Conservation (phyloP, 345 rosid genomes). For the Turritis glabra region DNA sequence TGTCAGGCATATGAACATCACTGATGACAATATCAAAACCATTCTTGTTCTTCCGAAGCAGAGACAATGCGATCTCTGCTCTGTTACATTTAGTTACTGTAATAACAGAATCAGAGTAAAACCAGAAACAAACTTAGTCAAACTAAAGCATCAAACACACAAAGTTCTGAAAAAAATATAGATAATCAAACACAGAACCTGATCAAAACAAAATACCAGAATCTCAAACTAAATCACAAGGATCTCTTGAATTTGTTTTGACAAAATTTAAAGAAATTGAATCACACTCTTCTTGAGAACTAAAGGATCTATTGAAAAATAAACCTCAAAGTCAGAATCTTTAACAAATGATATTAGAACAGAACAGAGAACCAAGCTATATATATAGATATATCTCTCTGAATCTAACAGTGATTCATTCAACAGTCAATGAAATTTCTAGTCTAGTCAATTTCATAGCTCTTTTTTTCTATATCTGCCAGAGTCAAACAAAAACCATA, state of each 20-base stretch:
- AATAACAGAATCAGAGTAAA: constrained; percentile 29
- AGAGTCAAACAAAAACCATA: constrained; percentile 26
- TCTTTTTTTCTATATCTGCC: background rate
- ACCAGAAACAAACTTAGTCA: background rate
- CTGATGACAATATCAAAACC: constrained; percentile 76
- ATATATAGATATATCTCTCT: background rate
- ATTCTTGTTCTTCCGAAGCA: constrained; percentile 50
- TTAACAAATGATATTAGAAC: background rate
- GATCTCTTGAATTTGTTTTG: background rate
- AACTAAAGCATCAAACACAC: background rate
- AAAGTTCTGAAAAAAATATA: background rate
- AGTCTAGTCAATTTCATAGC: constrained; percentile 19
- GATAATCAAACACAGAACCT: background rate
- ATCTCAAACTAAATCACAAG: background rate
- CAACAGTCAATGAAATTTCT: constrained; percentile 22
- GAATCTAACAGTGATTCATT: constrained; percentile 32
- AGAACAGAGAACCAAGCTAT: background rate
- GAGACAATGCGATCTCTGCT: constrained; percentile 73
- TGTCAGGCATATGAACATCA: constrained; percentile 89
- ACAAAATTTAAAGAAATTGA: background rate
- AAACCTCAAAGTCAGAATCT: background rate
- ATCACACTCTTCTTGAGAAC: background rate
- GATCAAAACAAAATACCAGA: constrained; percentile 16
- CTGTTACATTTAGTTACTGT: constrained; percentile 88
- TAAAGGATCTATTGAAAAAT: background rate